Base-by-base conservation (phyloP, 768 basidiomycete genomes). In the Dioszegia aurantiaca region DNA sequence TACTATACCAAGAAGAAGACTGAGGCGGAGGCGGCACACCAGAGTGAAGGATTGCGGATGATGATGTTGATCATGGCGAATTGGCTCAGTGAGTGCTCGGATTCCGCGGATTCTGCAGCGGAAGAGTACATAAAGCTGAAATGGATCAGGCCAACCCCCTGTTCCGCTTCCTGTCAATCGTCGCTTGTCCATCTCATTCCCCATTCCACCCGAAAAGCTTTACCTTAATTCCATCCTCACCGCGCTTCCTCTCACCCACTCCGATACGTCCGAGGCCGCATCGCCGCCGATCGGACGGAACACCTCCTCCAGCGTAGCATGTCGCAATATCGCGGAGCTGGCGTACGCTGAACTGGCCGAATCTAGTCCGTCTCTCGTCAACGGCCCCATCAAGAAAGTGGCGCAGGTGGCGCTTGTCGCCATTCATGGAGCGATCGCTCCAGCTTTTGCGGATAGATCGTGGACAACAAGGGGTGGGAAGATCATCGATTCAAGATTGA, bases 1-100 rank as follows among this genome's bases (percentile, higher is more conserved):
- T 53, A 39, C 24, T 53, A 53, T 40, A 53, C 51, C 36, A 53
- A 53, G 51, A 53, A 53, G 51, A 53, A 53, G 51, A 26, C 33
- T 40, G 51, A 53, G 37, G 51, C 30, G 37, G 51, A 53, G 24
- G 27, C 17, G 51, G 51, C 51, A 24, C 51, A 53, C 19, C 37
- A 53, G 23, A 37, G 40, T 3, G 51, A 53, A n/a, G 51, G 51
- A 28, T 1, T 53, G 33, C 19, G 51, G 51, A 39, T 53, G 51
- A 53, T 53, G 37, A 53, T 53, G 36, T 16, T 53, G 23, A 53
- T 53, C 8, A 21, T 53, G 51, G 19, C 33, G 8, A 39, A 53
- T 40, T 53, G 51, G 51, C 26, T 53, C 12, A 27, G 51, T 53
- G 39, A 53, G 51, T 53, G 8, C 37, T n/a, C n/a, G n/a, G n/a